These are phyloP conservation scores for Tetrapisispora namnaoensis DNA, from an alignment of 805 yeast species.

Conservation along the genomic window DNA sequence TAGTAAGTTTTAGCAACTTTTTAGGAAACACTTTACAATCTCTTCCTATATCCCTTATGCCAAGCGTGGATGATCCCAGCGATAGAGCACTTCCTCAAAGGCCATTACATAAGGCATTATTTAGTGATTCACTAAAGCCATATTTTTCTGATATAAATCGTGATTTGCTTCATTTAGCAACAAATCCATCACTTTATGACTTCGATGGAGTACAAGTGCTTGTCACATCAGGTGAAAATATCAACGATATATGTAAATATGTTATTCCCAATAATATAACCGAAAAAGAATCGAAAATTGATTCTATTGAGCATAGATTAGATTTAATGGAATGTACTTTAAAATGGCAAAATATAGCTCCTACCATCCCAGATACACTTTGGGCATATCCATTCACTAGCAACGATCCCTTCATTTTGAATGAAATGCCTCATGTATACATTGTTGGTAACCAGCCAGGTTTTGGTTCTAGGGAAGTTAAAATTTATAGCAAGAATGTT, in stretches of 20 bases:
- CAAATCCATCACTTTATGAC: constrained; percentile 72
- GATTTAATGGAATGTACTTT: constrained; percentile 58
- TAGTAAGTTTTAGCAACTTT: constrained; percentile 49
- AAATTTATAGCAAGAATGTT: constrained; percentile 34
- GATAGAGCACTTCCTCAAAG: constrained; percentile 82
- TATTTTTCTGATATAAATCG: constrained; percentile 34
- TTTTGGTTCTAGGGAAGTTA: constrained; percentile 39
- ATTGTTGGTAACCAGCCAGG: constrained; percentile 75
- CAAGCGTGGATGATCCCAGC: constrained; percentile 83
- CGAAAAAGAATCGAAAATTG: constrained; percentile 15
- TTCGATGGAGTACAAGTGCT: constrained; percentile 47
- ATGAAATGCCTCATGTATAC: constrained; percentile 76
- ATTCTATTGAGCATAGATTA: constrained; percentile 30
- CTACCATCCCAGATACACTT: constrained; percentile 93
- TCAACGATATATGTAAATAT: constrained; percentile 69
- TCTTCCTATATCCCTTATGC: constrained; percentile 67
- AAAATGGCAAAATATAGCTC: constrained; percentile 78
- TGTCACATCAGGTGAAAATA: constrained; percentile 79
- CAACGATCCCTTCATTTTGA: constrained; percentile 71
- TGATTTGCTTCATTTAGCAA: constrained; percentile 32
- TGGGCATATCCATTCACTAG: constrained; percentile 78
- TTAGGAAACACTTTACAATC: constrained; percentile 46
- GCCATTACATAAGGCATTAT: constrained; percentile 71
- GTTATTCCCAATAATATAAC: constrained; percentile 32
- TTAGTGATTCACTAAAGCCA: constrained; percentile 35